These are phyloP conservation scores for Diaporthe destruens DNA, from an alignment of 2,329 filamentous ascomycete genomes.

Conservation along the genomic window DNA sequence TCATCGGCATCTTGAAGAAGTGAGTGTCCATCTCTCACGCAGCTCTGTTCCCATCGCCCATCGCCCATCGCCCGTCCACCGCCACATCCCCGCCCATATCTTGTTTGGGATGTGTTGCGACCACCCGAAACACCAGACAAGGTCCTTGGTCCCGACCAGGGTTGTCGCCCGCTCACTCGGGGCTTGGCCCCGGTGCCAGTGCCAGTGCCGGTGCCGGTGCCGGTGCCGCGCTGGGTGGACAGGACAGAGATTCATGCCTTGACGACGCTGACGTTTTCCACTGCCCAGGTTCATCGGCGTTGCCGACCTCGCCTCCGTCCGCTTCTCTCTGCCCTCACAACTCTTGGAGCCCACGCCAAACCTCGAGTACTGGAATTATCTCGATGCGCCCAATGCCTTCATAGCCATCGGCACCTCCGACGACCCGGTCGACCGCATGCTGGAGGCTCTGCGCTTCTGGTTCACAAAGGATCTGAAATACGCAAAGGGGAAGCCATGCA, in stretches of 20 bases:
- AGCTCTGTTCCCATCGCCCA: not conserved
- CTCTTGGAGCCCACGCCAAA: constrained; percentile 96
- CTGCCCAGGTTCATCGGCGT: constrained; percentile 89
- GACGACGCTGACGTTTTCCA: constrained; percentile 47
- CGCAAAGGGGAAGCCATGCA: constrained; percentile 97
- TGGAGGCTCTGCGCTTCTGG: constrained; percentile 96
- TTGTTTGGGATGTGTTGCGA: constrained; percentile 10
- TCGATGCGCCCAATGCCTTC: constrained; percentile 95
- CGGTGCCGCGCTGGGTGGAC: not conserved
- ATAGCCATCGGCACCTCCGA: constrained; percentile 87
- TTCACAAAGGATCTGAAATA: constrained; percentile 99
- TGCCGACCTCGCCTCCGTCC: constrained; percentile 92
- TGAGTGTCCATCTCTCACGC: constrained; percentile 59
- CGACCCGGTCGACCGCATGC: constrained; percentile 91
- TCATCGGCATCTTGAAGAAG: constrained; percentile 89
- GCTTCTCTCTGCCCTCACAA: constrained; percentile 95
- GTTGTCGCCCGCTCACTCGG: not conserved
- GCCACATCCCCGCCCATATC: not conserved
- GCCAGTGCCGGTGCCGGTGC: not conserved
- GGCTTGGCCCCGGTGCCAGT: not conserved
- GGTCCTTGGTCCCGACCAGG: not conserved
- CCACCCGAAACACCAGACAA: not conserved
- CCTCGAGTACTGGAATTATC: constrained; percentile 98
- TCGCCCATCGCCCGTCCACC: not conserved
- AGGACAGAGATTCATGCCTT: not conserved